phyloP scores from a whole-genome alignment of 441 rosid species.

The Gossypium aridum region DNA sequence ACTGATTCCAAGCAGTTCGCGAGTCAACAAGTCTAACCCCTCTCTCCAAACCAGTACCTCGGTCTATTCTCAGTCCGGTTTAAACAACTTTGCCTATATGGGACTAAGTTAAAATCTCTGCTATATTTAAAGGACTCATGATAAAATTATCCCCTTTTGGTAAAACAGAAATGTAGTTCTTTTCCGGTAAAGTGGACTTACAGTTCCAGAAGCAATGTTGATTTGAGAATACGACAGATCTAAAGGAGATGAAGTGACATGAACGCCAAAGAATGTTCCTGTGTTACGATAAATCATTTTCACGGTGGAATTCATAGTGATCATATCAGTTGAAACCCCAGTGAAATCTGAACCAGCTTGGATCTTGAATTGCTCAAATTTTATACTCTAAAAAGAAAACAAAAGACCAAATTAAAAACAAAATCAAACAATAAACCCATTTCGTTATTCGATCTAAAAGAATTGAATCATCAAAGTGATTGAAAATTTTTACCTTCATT shows the following conservation, averaged over 20 bases:
- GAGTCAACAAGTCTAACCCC: too few species aligned
- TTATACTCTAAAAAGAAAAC: conserved; percentile 45
- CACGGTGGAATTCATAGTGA: conserved; percentile 70
- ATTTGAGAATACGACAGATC: conserved; percentile 66
- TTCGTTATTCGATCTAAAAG: neutral
- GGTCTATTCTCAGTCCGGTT: too few species aligned
- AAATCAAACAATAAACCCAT: conserved; percentile 1
- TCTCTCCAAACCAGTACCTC: too few species aligned
- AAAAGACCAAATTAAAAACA: too few species aligned
- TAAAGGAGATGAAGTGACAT: conserved; percentile 68
- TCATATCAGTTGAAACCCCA: conserved; percentile 88
- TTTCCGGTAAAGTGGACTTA: conserved; percentile 25
- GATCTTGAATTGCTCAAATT: conserved; percentile 62
- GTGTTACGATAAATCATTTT: conserved; percentile 68
- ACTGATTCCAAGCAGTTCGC: too few species aligned
- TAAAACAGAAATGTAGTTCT: too few species aligned
- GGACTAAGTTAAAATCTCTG: too few species aligned
- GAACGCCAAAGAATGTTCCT: conserved; percentile 91
- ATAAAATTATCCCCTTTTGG: too few species aligned
- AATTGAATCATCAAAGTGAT: neutral
- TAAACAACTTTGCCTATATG: too few species aligned
- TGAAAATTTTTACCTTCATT: conserved; percentile 36
- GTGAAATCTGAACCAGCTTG: conserved; percentile 91
- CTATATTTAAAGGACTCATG: too few species aligned
- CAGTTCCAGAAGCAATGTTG: conserved; percentile 67